Evolutionary conservation across 148 eudicot genomes (phyloP), one percentile per base, ranked within the genome.

Genomic region (Rhododendron vialii): DNA sequence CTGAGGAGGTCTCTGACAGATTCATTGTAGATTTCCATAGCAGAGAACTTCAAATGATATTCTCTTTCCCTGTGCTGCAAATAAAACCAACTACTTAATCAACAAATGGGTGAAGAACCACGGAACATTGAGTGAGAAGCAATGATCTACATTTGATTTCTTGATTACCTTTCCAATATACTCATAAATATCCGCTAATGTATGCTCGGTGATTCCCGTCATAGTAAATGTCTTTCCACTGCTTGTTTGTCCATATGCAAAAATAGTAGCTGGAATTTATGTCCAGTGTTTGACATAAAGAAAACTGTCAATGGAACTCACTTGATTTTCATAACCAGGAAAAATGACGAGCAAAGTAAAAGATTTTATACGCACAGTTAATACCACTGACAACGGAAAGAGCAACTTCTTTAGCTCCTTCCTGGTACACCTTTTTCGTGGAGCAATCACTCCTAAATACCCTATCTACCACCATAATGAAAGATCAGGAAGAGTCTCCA

Each of bases 241-340:
- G 91, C 99, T 98, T 80, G 98, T 98, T 89, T 95, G 98, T 74
- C 99, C 99, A 86, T 98, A 98, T 80, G 99, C 99, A 89, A 98
- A 95, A 87, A 98, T 90, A 89, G 95, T 95, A 76, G 99, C 99
- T 98, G 94, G 80, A 88, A 69, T 80, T 33, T 10, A 87, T 48
- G 59, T 74, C 51, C 38, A 51, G 61, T 26, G 47, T 83, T 55
- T 45, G 81, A 38, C 53, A 63, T 71, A 51, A 35, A 51, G 59
- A 83, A 63, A 75, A 59, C 30, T 22, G 78, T 36, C 28, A 83
- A 88, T 74, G 80, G 71, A 74, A 59, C 83, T 33, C 73, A 84
- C 76, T 28, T 61, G 88, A 77, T 74, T 78, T 74, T 81, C 53
- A 88, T 5, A 45, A 57, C 85, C 48, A 76, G 26, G 73, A 86